Evolutionary conservation across 768 basidiomycete genomes (phyloP).

Genomic region (Amanita muscaria): DNA sequence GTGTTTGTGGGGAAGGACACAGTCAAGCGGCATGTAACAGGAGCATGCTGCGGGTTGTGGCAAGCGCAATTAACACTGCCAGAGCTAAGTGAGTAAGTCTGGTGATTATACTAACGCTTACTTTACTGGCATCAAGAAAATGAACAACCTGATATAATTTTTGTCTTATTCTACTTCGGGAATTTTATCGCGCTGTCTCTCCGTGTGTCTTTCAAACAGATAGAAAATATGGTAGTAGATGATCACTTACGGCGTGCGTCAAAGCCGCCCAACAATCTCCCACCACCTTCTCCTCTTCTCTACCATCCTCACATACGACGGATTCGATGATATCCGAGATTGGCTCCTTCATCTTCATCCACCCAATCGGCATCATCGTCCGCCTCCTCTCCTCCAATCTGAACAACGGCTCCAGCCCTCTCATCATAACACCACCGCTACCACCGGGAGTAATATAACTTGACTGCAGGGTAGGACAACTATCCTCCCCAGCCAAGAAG

Average conservation of each 20-base stretch:
- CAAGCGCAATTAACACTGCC: too few species aligned
- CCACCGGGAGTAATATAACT: slow-evolving; percentile 18
- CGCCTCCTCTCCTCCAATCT: slow-evolving; percentile 18
- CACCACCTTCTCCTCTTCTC: slow-evolving; percentile 64
- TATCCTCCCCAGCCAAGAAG: slow-evolving; percentile 61
- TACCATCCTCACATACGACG: slow-evolving; percentile 52
- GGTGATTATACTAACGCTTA: too few species aligned
- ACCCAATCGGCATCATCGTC: slow-evolving; percentile 57
- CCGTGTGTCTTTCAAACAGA: too few species aligned
- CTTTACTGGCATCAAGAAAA: too few species aligned
- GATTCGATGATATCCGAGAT: slow-evolving; percentile 67
- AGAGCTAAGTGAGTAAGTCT: too few species aligned
- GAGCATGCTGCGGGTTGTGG: too few species aligned
- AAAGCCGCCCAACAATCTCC: slow-evolving; percentile 73
- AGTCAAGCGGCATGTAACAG: too few species aligned
- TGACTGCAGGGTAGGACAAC: slow-evolving; percentile 17
- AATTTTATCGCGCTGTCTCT: too few species aligned
- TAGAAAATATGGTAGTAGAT: too few species aligned
- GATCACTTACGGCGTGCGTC: slow-evolving; percentile 61
- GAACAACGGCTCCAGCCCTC: neutral
- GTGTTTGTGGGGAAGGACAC: too few species aligned
- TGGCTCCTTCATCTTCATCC: slow-evolving; percentile 63
- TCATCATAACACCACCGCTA: slow-evolving; percentile 11
- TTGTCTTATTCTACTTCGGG: too few species aligned
- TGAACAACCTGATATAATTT: too few species aligned